Evolutionary conservation across 148 eudicot species (phyloP).

Genomic region (Vaccinium macrocarpon): DNA sequence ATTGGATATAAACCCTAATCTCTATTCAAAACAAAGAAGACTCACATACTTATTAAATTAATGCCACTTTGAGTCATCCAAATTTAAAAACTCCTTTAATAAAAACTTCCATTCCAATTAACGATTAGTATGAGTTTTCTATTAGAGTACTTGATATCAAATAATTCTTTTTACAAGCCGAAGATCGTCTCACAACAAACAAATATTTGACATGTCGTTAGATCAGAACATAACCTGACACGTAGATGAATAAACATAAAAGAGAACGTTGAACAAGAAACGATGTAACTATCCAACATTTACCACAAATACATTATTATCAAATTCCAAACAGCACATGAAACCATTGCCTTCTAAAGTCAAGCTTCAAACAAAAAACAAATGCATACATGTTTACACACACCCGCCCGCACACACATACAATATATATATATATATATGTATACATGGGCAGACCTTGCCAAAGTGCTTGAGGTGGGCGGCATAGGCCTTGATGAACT

Average conservation of each 20-base stretch:
- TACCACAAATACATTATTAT: no score
- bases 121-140: no score
- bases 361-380: not conserved
- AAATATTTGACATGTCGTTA: not conserved
- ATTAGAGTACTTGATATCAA: not conserved
- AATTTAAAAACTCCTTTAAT: no score
- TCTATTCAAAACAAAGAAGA: not conserved
- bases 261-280: no score
- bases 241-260: no score
- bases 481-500: not conserved
- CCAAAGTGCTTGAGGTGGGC: not conserved
- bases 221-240: not conserved
- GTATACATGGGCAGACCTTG: constrained; percentile 5
- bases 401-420: not conserved
- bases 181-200: not conserved
- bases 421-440: no score
- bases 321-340: not conserved
- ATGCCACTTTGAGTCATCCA: not conserved
- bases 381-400: not conserved
- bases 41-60: not conserved
- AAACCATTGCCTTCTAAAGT: not conserved
- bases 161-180: not conserved
- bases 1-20: not conserved
- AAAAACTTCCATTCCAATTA: no score
- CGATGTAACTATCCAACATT: no score